Percentiles rank a stretch among this genome's conserved stretches.
phyloP scores from a whole-genome alignment of 139 green algal genomes.

The Pleodorina starrii region DNA sequence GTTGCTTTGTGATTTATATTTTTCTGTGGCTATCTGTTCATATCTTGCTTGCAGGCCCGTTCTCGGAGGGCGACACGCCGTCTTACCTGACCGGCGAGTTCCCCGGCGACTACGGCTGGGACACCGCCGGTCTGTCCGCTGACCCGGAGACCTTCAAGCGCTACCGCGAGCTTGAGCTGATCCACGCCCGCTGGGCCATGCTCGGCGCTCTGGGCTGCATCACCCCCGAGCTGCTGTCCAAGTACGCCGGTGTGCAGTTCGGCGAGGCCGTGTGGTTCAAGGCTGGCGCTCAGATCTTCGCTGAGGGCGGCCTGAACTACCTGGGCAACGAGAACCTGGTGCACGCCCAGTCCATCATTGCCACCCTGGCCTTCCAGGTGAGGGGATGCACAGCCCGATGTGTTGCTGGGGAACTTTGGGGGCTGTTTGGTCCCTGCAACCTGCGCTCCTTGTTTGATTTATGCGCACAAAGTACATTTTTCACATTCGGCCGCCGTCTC shows the following conservation, averaged over 20 bases:
- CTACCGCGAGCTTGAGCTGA: conserved; percentile 76
- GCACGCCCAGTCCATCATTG: conserved; percentile 93
- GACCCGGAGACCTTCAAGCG: conserved; percentile 94
- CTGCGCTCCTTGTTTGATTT: too few species aligned
- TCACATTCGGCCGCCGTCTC: too few species aligned
- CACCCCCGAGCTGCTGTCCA: conserved; percentile 69
- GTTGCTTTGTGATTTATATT: too few species aligned
- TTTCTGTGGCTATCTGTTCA: neutral
- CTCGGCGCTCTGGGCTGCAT: conserved; percentile 89
- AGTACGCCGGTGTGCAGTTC: conserved; percentile 68
- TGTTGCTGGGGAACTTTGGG: too few species aligned
- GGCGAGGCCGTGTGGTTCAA: conserved; percentile 92
- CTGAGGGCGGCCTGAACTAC: conserved; percentile 85
- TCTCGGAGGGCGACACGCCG: conserved; percentile 79
- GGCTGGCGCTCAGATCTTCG: conserved; percentile 88
- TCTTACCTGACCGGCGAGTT: conserved; percentile 91
- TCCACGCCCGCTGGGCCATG: conserved; percentile 97
- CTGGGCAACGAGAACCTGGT: conserved; percentile 81
- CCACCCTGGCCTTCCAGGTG: conserved; percentile 88
- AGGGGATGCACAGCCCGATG: neutral
- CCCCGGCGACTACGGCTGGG: conserved; percentile 97
- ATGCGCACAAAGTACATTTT: too few species aligned
- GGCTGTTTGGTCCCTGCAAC: too few species aligned
- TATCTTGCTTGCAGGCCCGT: conserved; percentile 69
- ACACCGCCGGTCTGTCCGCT: conserved; percentile 96